A percentile compares a stretch with the other conserved stretches of the same genome.
Conservation (phyloP, 2,329 filamentous ascomycete genomes). For the Penicillium janthinellum region DNA sequence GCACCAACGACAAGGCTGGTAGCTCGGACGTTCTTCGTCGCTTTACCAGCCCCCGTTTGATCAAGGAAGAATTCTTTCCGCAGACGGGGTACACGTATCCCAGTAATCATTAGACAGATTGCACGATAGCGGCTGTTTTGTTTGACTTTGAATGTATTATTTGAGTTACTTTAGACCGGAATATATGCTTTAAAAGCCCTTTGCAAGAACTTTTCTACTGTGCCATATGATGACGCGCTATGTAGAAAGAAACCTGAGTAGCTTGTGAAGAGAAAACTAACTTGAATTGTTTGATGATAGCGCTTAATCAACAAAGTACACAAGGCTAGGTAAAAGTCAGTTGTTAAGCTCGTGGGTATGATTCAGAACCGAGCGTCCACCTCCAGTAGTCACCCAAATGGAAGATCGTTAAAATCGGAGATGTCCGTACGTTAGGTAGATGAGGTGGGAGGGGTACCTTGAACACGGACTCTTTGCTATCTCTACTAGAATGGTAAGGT, state of each 20-base stretch:
- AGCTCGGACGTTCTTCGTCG: conserved; percentile 61
- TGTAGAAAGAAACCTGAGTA: no score
- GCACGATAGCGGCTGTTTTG: not conserved
- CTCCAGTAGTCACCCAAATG: no score
- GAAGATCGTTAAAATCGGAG: no score
- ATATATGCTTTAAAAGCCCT: conserved; percentile 4
- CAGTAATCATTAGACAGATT: conserved; percentile 55
- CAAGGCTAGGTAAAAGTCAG: no score
- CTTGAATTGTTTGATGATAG: no score
- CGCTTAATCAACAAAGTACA: no score
- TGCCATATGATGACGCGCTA: not conserved
- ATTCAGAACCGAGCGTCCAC: no score
- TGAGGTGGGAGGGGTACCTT: no score
- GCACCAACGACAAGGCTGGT: conserved; percentile 73
- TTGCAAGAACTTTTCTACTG: not conserved
- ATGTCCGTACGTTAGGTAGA: not conserved
- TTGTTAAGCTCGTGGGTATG: no score
- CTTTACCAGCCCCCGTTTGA: conserved; percentile 65
- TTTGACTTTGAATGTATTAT: conserved; percentile 1
- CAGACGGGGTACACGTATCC: conserved; percentile 65
- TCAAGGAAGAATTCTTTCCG: conserved; percentile 72
- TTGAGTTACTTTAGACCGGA: not conserved
- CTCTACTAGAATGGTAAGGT: not conserved
- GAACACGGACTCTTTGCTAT: not conserved
- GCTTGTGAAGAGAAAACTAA: no score